Evolutionary conservation across 2,329 filamentous ascomycete genomes (phyloP).

Genomic region (Waltergamsia citrina): DNA sequence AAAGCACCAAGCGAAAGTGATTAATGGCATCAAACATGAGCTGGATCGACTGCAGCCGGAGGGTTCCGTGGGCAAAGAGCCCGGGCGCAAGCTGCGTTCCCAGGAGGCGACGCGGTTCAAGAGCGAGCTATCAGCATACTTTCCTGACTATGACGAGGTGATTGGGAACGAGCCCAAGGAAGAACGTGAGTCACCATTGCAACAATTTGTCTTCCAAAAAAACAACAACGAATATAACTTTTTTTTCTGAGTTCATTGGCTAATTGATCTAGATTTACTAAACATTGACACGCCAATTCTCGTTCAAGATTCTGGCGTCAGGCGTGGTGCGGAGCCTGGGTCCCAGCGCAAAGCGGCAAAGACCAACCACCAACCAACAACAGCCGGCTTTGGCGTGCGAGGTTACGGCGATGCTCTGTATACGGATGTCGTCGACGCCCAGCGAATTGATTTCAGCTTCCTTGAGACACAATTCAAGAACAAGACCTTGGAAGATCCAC

Average conservation of each 20-base stretch:
- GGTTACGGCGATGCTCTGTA: conserved; percentile 48
- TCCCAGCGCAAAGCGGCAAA: conserved; percentile 5
- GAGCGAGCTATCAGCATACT: conserved; percentile 85
- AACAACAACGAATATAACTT: no score
- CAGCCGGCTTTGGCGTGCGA: conserved; percentile 37
- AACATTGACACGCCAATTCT: conserved; percentile 65
- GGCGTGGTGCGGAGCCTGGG: conserved; percentile 2
- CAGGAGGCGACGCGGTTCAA: conserved; percentile 80
- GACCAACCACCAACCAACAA: conserved; percentile 11
- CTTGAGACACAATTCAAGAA: conserved; percentile 35
- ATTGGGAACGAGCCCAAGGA: conserved; percentile 78
- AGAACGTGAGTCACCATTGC: conserved; percentile 48
- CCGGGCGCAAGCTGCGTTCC: conserved; percentile 68
- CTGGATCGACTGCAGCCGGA: conserved; percentile 44
- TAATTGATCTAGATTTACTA: conserved; percentile 50
- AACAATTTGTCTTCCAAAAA: no score
- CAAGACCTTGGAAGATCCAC: conserved; percentile 38
- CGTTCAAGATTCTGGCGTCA: conserved; percentile 46
- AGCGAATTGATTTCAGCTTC: conserved; percentile 46
- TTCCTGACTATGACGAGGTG: conserved; percentile 88
- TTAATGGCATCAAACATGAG: conserved; percentile 54
- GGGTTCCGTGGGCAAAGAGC: conserved; percentile 37
- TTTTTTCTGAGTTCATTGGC: no score
- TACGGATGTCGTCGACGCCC: conserved; percentile 44
- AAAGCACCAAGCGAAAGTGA: conserved; percentile 47